Base-by-base conservation (phyloP, 1,284 basidiomycete species). In the Papiliotrema fonsecae region DNA sequence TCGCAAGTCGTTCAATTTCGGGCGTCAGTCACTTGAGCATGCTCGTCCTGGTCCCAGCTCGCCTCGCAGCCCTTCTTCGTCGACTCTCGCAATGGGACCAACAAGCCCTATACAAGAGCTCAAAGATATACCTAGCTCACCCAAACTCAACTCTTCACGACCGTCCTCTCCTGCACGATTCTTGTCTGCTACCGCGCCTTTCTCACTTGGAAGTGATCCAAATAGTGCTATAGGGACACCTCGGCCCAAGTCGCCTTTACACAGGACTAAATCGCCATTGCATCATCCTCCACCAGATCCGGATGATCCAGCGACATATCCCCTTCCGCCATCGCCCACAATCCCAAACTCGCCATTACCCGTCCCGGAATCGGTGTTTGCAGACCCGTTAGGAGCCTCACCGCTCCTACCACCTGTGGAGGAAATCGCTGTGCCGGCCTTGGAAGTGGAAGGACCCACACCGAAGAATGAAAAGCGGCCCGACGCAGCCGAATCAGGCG, bases 1-100 rank as follows among this genome's bases (percentile, higher is more conserved):
- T 22, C 50, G 68, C 24, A 61, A 59, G 42, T 58, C 57, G 24
- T 65, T 66, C 36, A 50, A 62, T 34, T 60, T 66, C 24, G 32
- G 40, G 13, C 37, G 27, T 35, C 38, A 42, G n/a, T 37, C 39
- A 4, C n/a, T 48, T 19, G 37, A 39, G 16, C 13, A 13, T 7
- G 28, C 9, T 3, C 14, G 41, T 6, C 4, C 25, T 43, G n/a
- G 51, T 31, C 30, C 42, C 26, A 18, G 46, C 35, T 32, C 32
- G 30, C 25, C 41, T 7, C 14, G 22, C 19, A 3, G 28, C n/a
- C 14, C 28, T 14, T n/a, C 30, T 2, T 6, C 41, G 34, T 6
- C 34, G 5, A 16, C 19, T 16, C 6, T 16, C 22, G 14, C 18
- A 6, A 18, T 30, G 24, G n/a, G 25, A 6, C 4, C 26, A 13